phyloP scores from a whole-genome alignment of 1,284 basidiomycete species.

The Marasmius fiardii region DNA sequence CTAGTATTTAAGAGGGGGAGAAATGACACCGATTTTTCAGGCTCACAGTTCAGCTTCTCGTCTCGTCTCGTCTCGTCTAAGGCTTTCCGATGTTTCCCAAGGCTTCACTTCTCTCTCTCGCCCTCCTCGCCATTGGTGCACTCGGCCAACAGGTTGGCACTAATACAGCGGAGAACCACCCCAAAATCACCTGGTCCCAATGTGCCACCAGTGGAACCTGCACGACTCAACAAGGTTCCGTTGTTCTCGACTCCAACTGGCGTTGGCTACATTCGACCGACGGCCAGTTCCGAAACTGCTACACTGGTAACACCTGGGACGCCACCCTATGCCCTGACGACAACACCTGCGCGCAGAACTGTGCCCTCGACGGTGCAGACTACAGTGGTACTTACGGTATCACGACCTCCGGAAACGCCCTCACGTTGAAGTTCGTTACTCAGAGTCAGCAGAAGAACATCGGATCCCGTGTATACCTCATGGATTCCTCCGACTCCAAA shows the following conservation, averaged over 20 bases:
- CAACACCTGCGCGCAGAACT: conserved; percentile 45
- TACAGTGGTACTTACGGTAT: conserved; percentile 43
- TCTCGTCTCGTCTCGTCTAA: background rate
- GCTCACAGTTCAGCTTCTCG: background rate
- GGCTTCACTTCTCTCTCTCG: conserved; percentile 9
- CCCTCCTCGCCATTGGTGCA: conserved; percentile 11
- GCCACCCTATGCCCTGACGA: conserved; percentile 43
- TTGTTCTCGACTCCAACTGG: conserved; percentile 52
- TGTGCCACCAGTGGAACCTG: conserved; percentile 40
- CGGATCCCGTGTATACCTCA: conserved; percentile 53
- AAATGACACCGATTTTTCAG: no score
- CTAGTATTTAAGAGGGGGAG: no score
- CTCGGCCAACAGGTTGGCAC: conserved; percentile 12
- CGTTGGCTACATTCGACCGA: conserved; percentile 22
- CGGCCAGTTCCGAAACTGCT: conserved; percentile 46
- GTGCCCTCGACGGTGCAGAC: conserved; percentile 58
- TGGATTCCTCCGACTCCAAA: conserved; percentile 32
- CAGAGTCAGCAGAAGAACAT: conserved; percentile 31
- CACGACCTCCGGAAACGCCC: conserved; percentile 40
- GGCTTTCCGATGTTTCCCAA: conserved; percentile 9
- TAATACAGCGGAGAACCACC: conserved; percentile 25
- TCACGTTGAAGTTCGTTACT: conserved; percentile 52
- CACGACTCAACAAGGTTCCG: conserved; percentile 27
- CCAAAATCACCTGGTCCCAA: conserved; percentile 32
- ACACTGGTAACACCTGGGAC: conserved; percentile 53